These are phyloP conservation scores for Monosporascus sp. DNA, from an alignment of 2,329 filamentous ascomycete species.

Conservation along the genomic window DNA sequence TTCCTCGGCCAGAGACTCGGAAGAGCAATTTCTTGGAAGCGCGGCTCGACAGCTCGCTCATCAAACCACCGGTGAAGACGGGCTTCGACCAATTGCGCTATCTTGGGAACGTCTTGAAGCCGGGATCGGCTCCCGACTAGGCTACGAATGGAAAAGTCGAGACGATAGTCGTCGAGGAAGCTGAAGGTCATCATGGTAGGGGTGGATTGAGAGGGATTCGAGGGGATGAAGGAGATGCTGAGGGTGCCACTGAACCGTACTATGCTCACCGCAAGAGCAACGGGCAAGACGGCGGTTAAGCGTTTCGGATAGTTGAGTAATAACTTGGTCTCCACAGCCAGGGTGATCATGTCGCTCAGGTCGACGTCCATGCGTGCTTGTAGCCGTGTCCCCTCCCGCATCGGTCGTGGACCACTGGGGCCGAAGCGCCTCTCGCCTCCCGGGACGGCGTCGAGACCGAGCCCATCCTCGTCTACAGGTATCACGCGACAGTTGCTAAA, in stretches of 20 bases:
- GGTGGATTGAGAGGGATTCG: constrained; percentile 60
- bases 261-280: constrained; percentile 85
- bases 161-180: constrained; percentile 81
- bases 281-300: constrained; percentile 80
- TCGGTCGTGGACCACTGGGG: constrained; percentile 40
- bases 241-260: constrained; percentile 93
- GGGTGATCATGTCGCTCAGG: constrained; percentile 88
- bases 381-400: constrained; percentile 64
- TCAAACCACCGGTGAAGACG: constrained; percentile 83
- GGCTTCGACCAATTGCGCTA: constrained; percentile 76
- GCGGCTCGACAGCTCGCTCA: constrained; percentile 77
- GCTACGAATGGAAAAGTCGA: constrained; percentile 77
- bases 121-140: constrained; percentile 74
- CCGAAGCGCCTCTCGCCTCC: constrained; percentile 45
- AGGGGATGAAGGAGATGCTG: constrained; percentile 86
- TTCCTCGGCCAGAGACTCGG: constrained; percentile 81
- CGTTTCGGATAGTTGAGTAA: constrained; percentile 93
- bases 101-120: constrained; percentile 82
- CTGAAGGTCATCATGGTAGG: constrained; percentile 92
- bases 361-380: constrained; percentile 98
- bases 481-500: constrained; percentile 98
- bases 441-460: constrained; percentile 41
- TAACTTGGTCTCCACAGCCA: constrained; percentile 90
- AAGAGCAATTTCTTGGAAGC: constrained; percentile 81
- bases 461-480: constrained; percentile 75